phyloP scores from a whole-genome alignment of 306 rosid genomes.

The Lathyrus sativus region DNA sequence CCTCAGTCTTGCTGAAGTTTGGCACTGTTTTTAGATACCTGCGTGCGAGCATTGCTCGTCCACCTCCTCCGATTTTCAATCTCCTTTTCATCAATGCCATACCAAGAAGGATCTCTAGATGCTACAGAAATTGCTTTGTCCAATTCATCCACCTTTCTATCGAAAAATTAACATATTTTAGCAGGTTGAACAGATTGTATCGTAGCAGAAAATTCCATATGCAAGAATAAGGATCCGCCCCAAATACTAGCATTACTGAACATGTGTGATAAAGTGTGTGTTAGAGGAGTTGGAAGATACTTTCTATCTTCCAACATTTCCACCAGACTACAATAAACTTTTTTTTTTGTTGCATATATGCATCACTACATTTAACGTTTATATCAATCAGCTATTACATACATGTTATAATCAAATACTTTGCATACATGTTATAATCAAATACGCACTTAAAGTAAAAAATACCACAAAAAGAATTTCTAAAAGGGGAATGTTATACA shows the following conservation, averaged over 20 bases:
- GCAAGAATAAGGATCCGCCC: conserved; percentile 8
- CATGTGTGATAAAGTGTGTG: not conserved
- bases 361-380: not conserved
- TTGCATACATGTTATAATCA: no score
- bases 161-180: conserved; percentile 74
- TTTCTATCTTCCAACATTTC: conserved; percentile 14
- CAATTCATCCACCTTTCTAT: conserved; percentile 98
- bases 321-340: not conserved
- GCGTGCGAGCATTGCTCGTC: conserved; percentile 83
- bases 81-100: conserved; percentile 89
- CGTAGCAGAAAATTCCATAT: conserved; percentile 15
- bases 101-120: conserved; percentile 84
- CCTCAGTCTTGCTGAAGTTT: conserved; percentile 29
- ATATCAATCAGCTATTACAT: conserved; percentile 7
- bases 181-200: conserved; percentile 39
- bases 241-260: conserved; percentile 15
- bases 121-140: conserved; percentile 92
- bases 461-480: no score
- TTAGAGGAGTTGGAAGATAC: conserved; percentile 7
- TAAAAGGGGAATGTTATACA: no score
- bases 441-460: no score
- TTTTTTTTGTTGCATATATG: no score
- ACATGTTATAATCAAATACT: no score
- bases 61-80: conserved; percentile 89
- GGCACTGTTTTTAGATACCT: conserved; percentile 57